Evolutionary conservation across 208 protist genomes (phyloP).

Genomic region (Leishmania mexicana): DNA sequence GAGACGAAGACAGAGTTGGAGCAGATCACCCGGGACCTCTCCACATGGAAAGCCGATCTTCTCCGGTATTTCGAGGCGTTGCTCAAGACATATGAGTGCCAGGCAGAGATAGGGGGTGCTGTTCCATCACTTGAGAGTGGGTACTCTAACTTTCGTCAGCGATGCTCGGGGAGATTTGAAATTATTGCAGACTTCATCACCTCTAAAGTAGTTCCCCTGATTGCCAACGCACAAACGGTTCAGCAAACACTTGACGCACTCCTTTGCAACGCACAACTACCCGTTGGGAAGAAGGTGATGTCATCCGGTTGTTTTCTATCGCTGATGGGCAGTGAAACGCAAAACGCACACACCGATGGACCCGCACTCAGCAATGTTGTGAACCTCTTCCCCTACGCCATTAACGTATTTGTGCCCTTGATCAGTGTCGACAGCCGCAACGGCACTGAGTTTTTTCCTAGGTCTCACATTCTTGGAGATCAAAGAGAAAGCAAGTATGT

Average conservation of each 20-base stretch:
- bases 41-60: constrained; percentile 36
- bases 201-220: constrained; percentile 42
- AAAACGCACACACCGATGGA: constrained; percentile 63
- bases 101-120: constrained; percentile 25
- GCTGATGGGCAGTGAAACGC: constrained; percentile 46
- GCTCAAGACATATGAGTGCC: constrained; percentile 46
- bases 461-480: constrained; percentile 32
- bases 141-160: constrained; percentile 70
- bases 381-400: constrained; percentile 61
- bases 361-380: constrained; percentile 49
- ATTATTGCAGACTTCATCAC: constrained; percentile 55
- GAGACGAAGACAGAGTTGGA: neutral
- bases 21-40: constrained; percentile 8
- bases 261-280: constrained; percentile 16
- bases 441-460: constrained; percentile 65
- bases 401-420: constrained; percentile 80
- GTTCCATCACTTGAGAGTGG: constrained; percentile 48
- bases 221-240: constrained; percentile 39
- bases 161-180: constrained; percentile 63
- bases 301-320: constrained; percentile 72
- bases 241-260: constrained; percentile 37
- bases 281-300: constrained; percentile 43
- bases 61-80: constrained; percentile 41
- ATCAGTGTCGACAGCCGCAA: constrained; percentile 52
- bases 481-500: constrained; percentile 22